A percentile compares a stretch with the other conserved stretches of the same genome.
These are phyloP conservation scores for Metschnikowia anglica DNA, from an alignment of 805 yeast genomes.

Conservation along the genomic window DNA sequence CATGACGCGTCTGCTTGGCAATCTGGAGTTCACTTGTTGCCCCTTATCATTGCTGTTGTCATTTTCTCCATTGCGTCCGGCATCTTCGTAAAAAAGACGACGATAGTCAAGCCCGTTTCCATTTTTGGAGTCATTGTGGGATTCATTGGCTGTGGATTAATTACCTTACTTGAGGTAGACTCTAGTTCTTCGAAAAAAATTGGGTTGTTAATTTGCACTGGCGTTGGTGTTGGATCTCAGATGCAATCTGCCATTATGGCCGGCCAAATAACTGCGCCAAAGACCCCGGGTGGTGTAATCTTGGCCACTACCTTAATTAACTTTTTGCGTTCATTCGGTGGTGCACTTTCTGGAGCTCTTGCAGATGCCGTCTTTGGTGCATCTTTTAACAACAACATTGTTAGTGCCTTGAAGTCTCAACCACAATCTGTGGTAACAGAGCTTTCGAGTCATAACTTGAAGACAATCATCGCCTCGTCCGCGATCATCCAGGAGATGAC, in stretches of 20 bases:
- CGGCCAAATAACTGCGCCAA: conserved; percentile 52
- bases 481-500: conserved; percentile 18
- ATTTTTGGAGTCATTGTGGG: conserved; percentile 36
- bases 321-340: conserved; percentile 46
- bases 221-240: conserved; percentile 47
- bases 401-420: conserved; percentile 11
- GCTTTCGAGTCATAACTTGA: conserved; percentile 19
- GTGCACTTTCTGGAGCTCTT: conserved; percentile 44
- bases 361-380: conserved; percentile 43
- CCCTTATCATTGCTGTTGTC: conserved; percentile 42
- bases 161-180: conserved; percentile 40
- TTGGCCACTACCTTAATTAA: conserved; percentile 47
- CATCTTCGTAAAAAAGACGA: conserved; percentile 34
- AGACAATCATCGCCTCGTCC: conserved; percentile 19
- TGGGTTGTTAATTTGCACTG: conserved; percentile 47
- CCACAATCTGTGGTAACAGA: conserved; percentile 22
- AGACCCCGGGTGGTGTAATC: conserved; percentile 49
- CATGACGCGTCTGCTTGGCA: conserved; percentile 40
- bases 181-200: conserved; percentile 38
- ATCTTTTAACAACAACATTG: conserved; percentile 19
- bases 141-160: conserved; percentile 46
- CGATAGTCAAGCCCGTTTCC: conserved; percentile 42
- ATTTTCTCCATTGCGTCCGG: conserved; percentile 40
- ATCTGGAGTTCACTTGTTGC: conserved; percentile 48
- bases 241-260: conserved; percentile 47